These are phyloP conservation scores for Corrigiola litoralis DNA, from an alignment of 179 eudicot species.

Conservation along the genomic window DNA sequence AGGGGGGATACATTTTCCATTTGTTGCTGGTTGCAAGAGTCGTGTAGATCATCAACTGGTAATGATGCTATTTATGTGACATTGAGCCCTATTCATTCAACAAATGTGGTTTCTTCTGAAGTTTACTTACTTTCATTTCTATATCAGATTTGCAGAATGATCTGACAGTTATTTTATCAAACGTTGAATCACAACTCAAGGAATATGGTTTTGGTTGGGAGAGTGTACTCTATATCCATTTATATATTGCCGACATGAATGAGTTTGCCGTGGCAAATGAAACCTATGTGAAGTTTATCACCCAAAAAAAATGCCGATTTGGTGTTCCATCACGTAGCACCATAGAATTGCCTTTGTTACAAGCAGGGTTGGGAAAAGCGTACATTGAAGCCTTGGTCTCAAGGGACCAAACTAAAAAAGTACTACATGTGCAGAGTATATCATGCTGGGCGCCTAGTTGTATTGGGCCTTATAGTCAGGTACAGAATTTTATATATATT, in stretches of 20 bases:
- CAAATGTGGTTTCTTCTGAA: background rate
- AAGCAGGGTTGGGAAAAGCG: slow-evolving; percentile 73
- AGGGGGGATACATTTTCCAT: slow-evolving; percentile 50
- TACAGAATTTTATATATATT: slow-evolving; percentile 15
- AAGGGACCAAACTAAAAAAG: slow-evolving; percentile 62
- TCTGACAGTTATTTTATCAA: slow-evolving; percentile 48
- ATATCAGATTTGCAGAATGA: slow-evolving; percentile 73
- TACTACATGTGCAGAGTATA: slow-evolving; percentile 95
- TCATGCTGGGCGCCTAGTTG: slow-evolving; percentile 99
- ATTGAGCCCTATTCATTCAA: background rate
- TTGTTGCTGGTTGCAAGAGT: slow-evolving; percentile 66
- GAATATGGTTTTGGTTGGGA: slow-evolving; percentile 71
- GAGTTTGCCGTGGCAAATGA: slow-evolving; percentile 81
- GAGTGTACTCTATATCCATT: slow-evolving; percentile 75
- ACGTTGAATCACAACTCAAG: slow-evolving; percentile 55
- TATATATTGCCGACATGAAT: slow-evolving; percentile 78
- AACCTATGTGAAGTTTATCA: slow-evolving; percentile 75
- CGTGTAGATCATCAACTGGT: slow-evolving; percentile 48
- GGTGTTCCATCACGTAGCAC: slow-evolving; percentile 99
- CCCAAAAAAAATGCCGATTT: slow-evolving; percentile 79
- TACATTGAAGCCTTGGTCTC: slow-evolving; percentile 85
- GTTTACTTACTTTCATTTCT: slow-evolving; percentile 4
- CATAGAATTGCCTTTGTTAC: slow-evolving; percentile 70
- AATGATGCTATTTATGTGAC: slow-evolving; percentile 20
- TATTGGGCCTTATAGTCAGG: slow-evolving; percentile 99